A percentile compares a stretch with the other conserved stretches of the same genome.
These are phyloP conservation scores for Cordyceps farinosa DNA, from an alignment of 2,329 filamentous ascomycete species.

Conservation along the genomic window DNA sequence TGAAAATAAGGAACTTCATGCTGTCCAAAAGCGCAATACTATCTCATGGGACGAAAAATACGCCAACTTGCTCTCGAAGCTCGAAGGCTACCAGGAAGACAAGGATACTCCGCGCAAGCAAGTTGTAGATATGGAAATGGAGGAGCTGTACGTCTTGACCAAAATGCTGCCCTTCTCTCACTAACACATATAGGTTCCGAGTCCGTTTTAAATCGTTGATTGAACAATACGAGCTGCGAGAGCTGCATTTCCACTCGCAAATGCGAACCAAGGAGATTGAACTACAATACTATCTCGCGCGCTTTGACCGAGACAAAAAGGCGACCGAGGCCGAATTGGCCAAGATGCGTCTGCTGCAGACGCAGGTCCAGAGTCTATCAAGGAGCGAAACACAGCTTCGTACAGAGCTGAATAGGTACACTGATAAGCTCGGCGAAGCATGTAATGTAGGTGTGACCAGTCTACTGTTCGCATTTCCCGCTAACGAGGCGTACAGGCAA, in stretches of 20 bases:
- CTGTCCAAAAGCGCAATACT: constrained; percentile 78
- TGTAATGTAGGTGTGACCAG: constrained; percentile 18
- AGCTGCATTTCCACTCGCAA: constrained; percentile 87
- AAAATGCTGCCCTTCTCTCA: no score
- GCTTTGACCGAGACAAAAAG: constrained; percentile 87
- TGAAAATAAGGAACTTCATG: constrained; percentile 89
- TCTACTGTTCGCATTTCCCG: no score
- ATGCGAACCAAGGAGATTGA: constrained; percentile 94
- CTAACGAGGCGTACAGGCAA: constrained; percentile 24
- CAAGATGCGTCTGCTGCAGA: constrained; percentile 79
- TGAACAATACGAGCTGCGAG: constrained; percentile 93
- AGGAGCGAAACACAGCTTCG: constrained; percentile 92
- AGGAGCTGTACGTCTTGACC: constrained; percentile 68
- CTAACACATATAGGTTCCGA: constrained; percentile 61
- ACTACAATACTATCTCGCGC: constrained; percentile 85
- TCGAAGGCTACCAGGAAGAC: constrained; percentile 84
- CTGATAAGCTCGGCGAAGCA: constrained; percentile 99
- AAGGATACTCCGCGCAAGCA: constrained; percentile 79
- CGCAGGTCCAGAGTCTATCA: constrained; percentile 90
- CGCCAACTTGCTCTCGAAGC: constrained; percentile 72
- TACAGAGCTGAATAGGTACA: constrained; percentile 95
- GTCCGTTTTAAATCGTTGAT: constrained; percentile 89
- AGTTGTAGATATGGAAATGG: constrained; percentile 79
- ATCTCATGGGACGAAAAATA: constrained; percentile 82
- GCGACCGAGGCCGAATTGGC: constrained; percentile 75